phyloP scores from a whole-genome alignment of 805 yeast genomes.

The Kuraishia floccosa region DNA sequence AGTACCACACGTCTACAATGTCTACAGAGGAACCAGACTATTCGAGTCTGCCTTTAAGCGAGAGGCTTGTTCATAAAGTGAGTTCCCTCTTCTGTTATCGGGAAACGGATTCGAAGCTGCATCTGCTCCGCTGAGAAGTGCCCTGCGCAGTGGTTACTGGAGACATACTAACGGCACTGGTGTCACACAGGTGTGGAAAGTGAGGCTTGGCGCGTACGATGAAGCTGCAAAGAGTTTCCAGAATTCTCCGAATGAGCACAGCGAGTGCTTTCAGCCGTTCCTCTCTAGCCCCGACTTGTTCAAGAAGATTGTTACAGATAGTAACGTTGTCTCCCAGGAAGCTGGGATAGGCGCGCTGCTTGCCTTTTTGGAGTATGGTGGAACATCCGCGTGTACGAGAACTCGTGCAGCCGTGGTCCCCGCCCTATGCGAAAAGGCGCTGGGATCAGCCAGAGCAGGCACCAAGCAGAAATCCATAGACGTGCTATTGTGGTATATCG shows the following conservation, averaged over 20 bases:
- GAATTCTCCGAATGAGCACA: conserved; percentile 42
- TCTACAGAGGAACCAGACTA: conserved; percentile 44
- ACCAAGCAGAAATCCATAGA: conserved; percentile 60
- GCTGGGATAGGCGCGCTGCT: conserved; percentile 51
- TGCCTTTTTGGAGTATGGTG: conserved; percentile 47
- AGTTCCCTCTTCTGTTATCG: too few species aligned
- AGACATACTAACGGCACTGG: background rate
- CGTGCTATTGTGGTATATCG: conserved; percentile 50
- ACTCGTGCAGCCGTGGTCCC: conserved; percentile 31
- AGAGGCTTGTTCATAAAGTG: conserved; percentile 54
- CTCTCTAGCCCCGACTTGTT: conserved; percentile 41
- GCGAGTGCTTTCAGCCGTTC: conserved; percentile 39
- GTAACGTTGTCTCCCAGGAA: conserved; percentile 90
- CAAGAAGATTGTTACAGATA: conserved; percentile 54
- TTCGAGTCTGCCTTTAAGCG: conserved; percentile 50
- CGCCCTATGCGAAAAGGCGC: conserved; percentile 69
- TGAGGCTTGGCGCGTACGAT: conserved; percentile 67
- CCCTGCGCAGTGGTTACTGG: background rate
- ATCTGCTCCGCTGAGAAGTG: too few species aligned
- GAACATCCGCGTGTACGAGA: conserved; percentile 25
- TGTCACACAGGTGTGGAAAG: conserved; percentile 54
- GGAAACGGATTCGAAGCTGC: too few species aligned
- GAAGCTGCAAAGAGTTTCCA: conserved; percentile 44
- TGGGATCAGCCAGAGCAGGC: conserved; percentile 62
- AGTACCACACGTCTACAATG: conserved; percentile 4